Evolutionary conservation across 2,329 filamentous ascomycete species (phyloP).

Genomic region (Teratosphaeria pseudoeucalypti): DNA sequence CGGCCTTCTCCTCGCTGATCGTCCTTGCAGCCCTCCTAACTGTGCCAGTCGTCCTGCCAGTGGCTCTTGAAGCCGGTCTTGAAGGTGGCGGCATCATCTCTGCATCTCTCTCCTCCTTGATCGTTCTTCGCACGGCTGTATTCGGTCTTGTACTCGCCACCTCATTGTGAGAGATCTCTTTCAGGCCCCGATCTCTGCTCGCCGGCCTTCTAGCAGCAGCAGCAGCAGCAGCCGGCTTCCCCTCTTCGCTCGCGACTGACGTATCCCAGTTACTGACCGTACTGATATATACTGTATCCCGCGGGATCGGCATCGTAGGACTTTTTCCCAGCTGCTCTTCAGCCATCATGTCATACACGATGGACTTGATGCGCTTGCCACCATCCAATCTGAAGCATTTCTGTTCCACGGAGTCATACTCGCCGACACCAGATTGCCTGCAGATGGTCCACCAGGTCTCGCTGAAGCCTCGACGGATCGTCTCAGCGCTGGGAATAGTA

Average conservation of each 20-base stretch:
- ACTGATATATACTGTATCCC: conserved; percentile 38
- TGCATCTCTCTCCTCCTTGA: conserved; percentile 14
- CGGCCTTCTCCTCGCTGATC: conserved; percentile 22
- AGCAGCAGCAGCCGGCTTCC: conserved; percentile 5
- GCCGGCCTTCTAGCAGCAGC: conserved; percentile 20
- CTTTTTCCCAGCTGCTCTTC: conserved; percentile 38
- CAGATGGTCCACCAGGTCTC: conserved; percentile 43
- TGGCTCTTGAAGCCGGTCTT: conserved; percentile 3
- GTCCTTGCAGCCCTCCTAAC: conserved; percentile 21
- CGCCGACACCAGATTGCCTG: conserved; percentile 40
- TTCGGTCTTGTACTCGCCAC: conserved; percentile 15
- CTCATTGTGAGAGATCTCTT: conserved; percentile 39
- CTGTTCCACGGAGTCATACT: conserved; percentile 31
- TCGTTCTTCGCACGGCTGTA: conserved; percentile 8
- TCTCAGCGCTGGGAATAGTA: conserved; percentile 32
- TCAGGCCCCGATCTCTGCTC: conserved; percentile 28
- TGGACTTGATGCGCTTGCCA: conserved; percentile 37
- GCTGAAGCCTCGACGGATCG: conserved; percentile 37
- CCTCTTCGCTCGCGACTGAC: conserved; percentile 28
- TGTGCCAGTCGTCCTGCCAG: conserved; percentile 14
- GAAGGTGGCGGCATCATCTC: conserved; percentile 23
- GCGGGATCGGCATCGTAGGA: conserved; percentile 39
- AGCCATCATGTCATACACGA: conserved; percentile 40
- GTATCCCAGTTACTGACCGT: conserved; percentile 26
- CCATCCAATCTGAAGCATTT: conserved; percentile 38